A percentile compares a stretch with the other conserved stretches of the same genome.
These are phyloP conservation scores for Senna siamea DNA, from an alignment of 306 rosid species.

Conservation along the genomic window DNA sequence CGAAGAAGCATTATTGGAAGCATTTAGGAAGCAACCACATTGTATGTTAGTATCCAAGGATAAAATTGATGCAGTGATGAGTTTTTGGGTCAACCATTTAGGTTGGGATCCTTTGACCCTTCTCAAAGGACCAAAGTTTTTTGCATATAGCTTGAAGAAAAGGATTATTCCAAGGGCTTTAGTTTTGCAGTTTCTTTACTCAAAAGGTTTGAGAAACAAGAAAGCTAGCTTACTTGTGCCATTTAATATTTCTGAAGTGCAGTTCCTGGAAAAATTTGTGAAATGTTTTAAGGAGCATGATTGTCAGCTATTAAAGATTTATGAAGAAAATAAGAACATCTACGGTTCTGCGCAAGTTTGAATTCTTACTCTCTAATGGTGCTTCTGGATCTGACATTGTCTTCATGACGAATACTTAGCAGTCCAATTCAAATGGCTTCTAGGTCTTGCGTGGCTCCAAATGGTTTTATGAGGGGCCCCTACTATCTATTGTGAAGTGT, in stretches of 20 bases:
- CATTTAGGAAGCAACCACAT: constrained; percentile 48
- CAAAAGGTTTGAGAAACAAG: constrained; percentile 40
- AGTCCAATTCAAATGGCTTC: background rate
- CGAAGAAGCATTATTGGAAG: constrained; percentile 41
- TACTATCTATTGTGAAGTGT: background rate
- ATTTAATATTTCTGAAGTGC: background rate
- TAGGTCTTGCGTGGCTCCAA: too few relatives aligned
- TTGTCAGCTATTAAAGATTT: constrained; percentile 32
- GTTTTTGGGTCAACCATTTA: constrained; percentile 44
- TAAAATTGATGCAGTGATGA: constrained; percentile 48
- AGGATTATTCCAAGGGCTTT: constrained; percentile 54
- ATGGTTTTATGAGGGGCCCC: background rate
- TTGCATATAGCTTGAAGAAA: constrained; percentile 49
- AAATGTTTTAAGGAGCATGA: constrained; percentile 7
- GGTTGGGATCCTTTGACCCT: constrained; percentile 38
- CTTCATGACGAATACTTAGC: too few relatives aligned
- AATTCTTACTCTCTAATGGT: too few relatives aligned
- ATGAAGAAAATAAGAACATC: constrained; percentile 18
- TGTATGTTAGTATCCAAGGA: constrained; percentile 42
- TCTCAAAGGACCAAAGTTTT: background rate
- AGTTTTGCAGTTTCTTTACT: constrained; percentile 35
- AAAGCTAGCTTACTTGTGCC: background rate
- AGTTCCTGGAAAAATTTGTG: constrained; percentile 42
- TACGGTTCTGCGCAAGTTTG: background rate
- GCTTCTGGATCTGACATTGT: too few relatives aligned